Evolutionary conservation across 805 yeast genomes (phyloP), one percentile per base, ranked within the genome.

Genomic region (Cyberlindnera xylosilytica): DNA sequence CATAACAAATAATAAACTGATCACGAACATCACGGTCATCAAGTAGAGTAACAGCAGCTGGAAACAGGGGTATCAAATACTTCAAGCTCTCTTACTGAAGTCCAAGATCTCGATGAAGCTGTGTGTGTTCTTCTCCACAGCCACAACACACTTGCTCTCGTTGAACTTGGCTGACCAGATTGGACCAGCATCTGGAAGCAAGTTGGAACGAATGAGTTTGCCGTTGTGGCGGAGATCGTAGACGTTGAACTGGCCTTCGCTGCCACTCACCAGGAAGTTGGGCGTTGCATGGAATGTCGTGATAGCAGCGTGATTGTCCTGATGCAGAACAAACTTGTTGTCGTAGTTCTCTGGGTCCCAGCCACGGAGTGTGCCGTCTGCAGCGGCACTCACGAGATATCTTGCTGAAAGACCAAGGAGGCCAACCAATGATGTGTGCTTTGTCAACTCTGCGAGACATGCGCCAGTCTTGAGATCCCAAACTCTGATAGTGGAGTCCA

Each of bases 151-250:
- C 39, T 89, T 73, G 45, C 84, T 76, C 50, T 81, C 78, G 57
- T 88, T 95, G 56, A 89, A 87, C 54, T 84, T 77, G 2, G 91
- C 97, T 52, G 93, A 96, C 99, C 99, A 93, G 27, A 91, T 88
- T 29, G 87, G 83, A 9, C 93, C 95, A 13, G 87, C 81, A 58
- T 84, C 90, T 4, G 76, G 70, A 36, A 90, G 66, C 41, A 93
- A 63, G 51, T 88, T 89, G 17, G 76, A 66, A 42, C 87, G 71
- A 2, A 90, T 78, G 46, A 83, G 75, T 55, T 73, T 72, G 0
- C 98, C 98, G 5, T 47, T 47, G 3, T 83, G 79, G 47, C 78
- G 73, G 29, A 88, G 75, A 58, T 90, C 86, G 88, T 97, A 93
- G 36, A 93, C 70, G 64, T 87, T 89, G 54, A 90, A 74, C 73